Base-by-base conservation (phyloP, 306 rosid genomes). In the Ormosia semicastrata region DNA sequence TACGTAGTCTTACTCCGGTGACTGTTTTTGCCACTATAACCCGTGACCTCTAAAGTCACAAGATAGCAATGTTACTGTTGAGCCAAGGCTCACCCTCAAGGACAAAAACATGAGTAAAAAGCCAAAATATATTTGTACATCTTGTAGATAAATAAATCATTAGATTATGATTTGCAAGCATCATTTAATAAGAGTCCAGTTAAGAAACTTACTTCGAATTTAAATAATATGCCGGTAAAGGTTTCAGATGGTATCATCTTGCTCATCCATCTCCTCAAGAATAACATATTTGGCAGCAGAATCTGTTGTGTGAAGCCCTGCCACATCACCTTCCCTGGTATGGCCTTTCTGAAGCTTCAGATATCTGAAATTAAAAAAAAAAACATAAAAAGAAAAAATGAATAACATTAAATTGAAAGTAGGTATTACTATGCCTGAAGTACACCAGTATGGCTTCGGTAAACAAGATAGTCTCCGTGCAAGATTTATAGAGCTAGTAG, bases 221-320 rank as follows among this genome's bases (percentile, higher is more conserved):
- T 49, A 64, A 76, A 59, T 40, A 29, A 77, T 70, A 49, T 17
- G 67, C 65, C 5, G 15, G 17, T 18, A 47, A 50, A 81, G 54
- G 71, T 70, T 70, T 91, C 85, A 92, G 43, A 59, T 81, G 18
- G 60, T 72, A 66, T 85, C 90, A 53, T 93, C 91, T 83, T 84
- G 92, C 77, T 91, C 94, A 30, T 93, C 98, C 85, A 75, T 78
- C 85, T 93, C 96, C 87, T 92, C 98, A 47, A 95, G 94, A 77
- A 95, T 93, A 83, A 95, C 96, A 89, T 95, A 95, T 84, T 88
- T 95, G 76, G 98, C 85, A 34, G 88, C 89, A 49, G 77, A 73
- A 77, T 88, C 89, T 70, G 56, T 60, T 40, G 82, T 11, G 47
- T 62, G 78, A 34, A 84, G 70, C 9, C 80, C 87, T 64, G 57